These are phyloP conservation scores for Oryza glaberrima DNA, from an alignment of 176 grass and related monocot species.

Conservation along the genomic window DNA sequence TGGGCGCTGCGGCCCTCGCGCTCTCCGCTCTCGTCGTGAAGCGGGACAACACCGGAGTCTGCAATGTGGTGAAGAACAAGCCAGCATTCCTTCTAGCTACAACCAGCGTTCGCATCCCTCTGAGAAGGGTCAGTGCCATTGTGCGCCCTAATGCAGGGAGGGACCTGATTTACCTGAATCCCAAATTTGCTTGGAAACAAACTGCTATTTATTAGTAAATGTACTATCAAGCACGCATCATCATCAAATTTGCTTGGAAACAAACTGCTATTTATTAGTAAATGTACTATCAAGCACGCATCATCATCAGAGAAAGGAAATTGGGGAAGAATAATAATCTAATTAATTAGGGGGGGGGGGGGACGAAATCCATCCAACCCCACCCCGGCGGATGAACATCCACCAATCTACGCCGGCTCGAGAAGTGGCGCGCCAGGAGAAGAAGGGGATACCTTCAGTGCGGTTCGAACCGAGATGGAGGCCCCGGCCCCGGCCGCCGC, in stretches of 20 bases:
- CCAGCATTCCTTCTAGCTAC: constrained; percentile 13
- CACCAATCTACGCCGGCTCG: neutral
- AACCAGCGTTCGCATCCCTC: constrained; percentile 52
- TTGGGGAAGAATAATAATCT: too few species aligned
- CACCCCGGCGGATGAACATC: too few species aligned
- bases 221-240: too few species aligned
- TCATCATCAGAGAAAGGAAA: too few species aligned
- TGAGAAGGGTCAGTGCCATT: constrained; percentile 74
- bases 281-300: too few species aligned
- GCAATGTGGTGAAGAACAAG: constrained; percentile 46
- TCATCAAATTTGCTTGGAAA: neutral
- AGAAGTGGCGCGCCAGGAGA: neutral
- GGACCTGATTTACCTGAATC: neutral
- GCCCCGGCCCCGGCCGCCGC: too few species aligned
- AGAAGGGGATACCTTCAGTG: neutral
- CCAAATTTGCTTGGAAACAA: neutral
- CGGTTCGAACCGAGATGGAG: neutral
- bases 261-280: neutral
- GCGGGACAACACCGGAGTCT: neutral
- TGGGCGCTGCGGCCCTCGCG: constrained; percentile 36
- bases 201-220: neutral
- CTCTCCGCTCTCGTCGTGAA: constrained; percentile 43
- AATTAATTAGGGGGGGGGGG: too few species aligned
- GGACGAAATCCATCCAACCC: neutral
- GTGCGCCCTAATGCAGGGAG: neutral